Evolutionary conservation across 352 stramenopile species (phyloP).

Genomic region (Pythium aphanidermatum): DNA sequence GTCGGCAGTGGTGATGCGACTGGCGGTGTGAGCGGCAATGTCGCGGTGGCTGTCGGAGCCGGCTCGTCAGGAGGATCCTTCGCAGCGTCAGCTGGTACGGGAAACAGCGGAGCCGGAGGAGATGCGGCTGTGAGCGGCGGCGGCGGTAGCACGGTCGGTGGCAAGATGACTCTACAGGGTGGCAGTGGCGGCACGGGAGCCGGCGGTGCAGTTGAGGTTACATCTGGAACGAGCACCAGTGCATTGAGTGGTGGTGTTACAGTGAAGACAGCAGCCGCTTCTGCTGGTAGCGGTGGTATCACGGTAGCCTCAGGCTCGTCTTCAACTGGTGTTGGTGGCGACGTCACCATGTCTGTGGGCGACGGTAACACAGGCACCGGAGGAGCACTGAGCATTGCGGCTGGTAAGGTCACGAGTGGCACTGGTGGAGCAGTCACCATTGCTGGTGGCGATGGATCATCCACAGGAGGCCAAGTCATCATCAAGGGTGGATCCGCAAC

Average conservation of each 20-base stretch:
- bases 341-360: slow-evolving; percentile 20
- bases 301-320: slow-evolving; percentile 23
- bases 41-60: slow-evolving; percentile 4
- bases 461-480: slow-evolving; percentile 27
- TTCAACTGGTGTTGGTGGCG: slow-evolving; percentile 26
- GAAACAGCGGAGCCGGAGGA: slow-evolving; percentile 19
- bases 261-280: slow-evolving; percentile 26
- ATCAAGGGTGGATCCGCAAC: slow-evolving; percentile 28
- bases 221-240: slow-evolving; percentile 29
- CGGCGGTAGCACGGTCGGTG: slow-evolving; percentile 24
- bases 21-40: slow-evolving; percentile 9
- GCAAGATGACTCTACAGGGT: slow-evolving; percentile 21
- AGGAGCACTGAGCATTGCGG: slow-evolving; percentile 31
- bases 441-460: slow-evolving; percentile 26
- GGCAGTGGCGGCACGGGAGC: slow-evolving; percentile 21
- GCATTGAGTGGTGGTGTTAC: slow-evolving; percentile 29
- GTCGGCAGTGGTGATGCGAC: slow-evolving; percentile 16
- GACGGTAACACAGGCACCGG: slow-evolving; percentile 11
- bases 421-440: slow-evolving; percentile 39
- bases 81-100: slow-evolving; percentile 12
- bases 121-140: slow-evolving; percentile 25
- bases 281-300: slow-evolving; percentile 30
- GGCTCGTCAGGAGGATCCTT: too few relatives aligned
- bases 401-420: slow-evolving; percentile 30
- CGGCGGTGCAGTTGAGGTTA: slow-evolving; percentile 29